Base-by-base conservation (phyloP, 208 protist genomes). In the Acanthamoeba castellanii region DNA sequence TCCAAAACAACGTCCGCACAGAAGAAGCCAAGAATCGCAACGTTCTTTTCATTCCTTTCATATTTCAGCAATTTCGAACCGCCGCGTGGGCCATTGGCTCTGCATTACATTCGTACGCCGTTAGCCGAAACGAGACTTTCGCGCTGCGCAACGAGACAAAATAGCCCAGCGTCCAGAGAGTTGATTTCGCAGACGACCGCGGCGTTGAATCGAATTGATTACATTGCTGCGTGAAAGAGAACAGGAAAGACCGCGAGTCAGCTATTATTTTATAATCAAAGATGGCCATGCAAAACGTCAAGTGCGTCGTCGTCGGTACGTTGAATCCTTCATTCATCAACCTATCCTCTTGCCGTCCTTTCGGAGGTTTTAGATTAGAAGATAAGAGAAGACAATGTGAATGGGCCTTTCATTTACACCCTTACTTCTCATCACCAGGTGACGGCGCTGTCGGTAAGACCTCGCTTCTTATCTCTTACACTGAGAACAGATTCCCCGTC, bases 201-300 rank as follows among this genome's bases (percentile, higher is more conserved):
- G 2, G 59, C 59, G 25, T 66, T 66, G 59, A 66, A 66, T 66
- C 59, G 59, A 66, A 66, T 22, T 66, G 59, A 66, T 66, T 66
- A 4, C 22, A 66, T 66, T 66, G 22, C 25, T n/a, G 57, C 30
- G 18, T 7, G 55, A 59, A 59, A 13, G 16, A 90, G 30, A 13
- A 88, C 20, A 37, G 13, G 82, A 89, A 89, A 7, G 5, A 45
- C 70, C 25, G 9, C 66, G 61, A 70, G n/a, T 70, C 3, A 87
- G 1, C 37, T 57, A 1, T 0, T n/a, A n/a, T 74, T n/a, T 74
- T 0, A 87, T 59, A 89, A 16, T 27, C n/a, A 8, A 90, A 90
- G 50, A 94, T 94, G 90, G 90, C 90, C 50, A 94, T 94, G 90
- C 90, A 94, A 59, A 94, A 94, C 50, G 90, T 94, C 30, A 94